These are phyloP conservation scores for Kalaharituber pfeilii DNA, from an alignment of 2,329 filamentous ascomycete genomes.

Conservation along the genomic window DNA sequence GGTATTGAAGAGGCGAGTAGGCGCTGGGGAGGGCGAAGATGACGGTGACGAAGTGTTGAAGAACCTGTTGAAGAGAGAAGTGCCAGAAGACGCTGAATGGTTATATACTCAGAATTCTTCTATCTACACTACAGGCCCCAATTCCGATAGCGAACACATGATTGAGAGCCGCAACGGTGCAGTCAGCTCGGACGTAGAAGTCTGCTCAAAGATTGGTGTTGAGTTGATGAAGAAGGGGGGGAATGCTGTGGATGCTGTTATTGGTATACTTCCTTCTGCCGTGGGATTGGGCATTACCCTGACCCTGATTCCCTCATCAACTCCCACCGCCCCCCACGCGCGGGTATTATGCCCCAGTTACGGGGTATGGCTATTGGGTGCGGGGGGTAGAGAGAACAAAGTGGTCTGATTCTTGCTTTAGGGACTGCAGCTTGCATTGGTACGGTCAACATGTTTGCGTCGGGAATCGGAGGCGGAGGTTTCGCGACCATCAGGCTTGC, in stretches of 20 bases:
- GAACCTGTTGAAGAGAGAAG: neutral
- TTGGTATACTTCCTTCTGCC: slow-evolving; percentile 10
- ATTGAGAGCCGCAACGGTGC: slow-evolving; percentile 15
- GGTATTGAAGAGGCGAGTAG: neutral
- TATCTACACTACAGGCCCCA: neutral
- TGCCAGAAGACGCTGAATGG: neutral
- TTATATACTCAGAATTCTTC: neutral
- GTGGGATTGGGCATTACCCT: too few species aligned
- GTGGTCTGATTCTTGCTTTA: slow-evolving; percentile 4
- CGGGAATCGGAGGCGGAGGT: slow-evolving; percentile 22
- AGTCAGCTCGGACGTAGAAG: slow-evolving; percentile 19
- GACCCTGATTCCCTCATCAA: too few species aligned
- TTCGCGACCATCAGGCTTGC: slow-evolving; percentile 20
- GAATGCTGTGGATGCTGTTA: slow-evolving; percentile 21
- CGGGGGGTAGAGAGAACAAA: neutral
- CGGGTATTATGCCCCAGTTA: neutral
- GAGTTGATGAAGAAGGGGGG: slow-evolving; percentile 19
- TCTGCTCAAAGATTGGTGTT: slow-evolving; percentile 21
- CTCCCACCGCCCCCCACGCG: neutral
- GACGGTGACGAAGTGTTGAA: neutral
- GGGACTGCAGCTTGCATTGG: slow-evolving; percentile 21
- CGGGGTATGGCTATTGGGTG: slow-evolving; percentile 1
- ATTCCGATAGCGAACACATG: neutral
- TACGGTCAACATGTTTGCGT: slow-evolving; percentile 19
- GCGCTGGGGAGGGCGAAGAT: neutral